Evolutionary conservation across 2,329 filamentous ascomycete genomes (phyloP).

Genomic region (Byssochlamys sp.): DNA sequence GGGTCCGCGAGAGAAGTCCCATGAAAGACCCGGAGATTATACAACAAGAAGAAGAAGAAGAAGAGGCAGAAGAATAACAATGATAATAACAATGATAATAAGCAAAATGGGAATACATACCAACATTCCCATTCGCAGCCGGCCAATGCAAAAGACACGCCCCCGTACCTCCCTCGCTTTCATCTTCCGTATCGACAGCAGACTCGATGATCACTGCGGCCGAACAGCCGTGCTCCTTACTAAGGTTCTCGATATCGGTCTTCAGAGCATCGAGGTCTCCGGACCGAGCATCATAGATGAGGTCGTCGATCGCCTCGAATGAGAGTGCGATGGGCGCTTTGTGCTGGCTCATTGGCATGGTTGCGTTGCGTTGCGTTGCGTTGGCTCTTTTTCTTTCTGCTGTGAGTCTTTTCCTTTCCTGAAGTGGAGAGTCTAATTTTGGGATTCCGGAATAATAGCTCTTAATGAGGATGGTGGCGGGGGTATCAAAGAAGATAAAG

Average conservation of each 20-base stretch:
- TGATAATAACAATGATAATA: too few species aligned
- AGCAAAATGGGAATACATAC: slow-evolving; percentile 40
- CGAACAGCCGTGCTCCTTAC: slow-evolving; percentile 51
- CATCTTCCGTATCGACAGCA: slow-evolving; percentile 64
- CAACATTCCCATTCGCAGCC: slow-evolving; percentile 75
- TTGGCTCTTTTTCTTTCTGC: neutral
- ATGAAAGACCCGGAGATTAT: too few species aligned
- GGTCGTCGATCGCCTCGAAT: slow-evolving; percentile 79
- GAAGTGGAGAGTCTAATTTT: too few species aligned
- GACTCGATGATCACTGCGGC: slow-evolving; percentile 57
- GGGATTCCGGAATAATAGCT: too few species aligned
- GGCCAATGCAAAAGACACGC: slow-evolving; percentile 69
- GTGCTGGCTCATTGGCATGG: slow-evolving; percentile 1
- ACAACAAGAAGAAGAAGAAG: too few species aligned
- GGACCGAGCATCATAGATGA: slow-evolving; percentile 74
- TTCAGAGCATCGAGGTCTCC: slow-evolving; percentile 65
- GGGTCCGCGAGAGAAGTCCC: too few species aligned
- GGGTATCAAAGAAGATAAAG: too few species aligned
- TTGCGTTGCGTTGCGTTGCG: slow-evolving; percentile 2
- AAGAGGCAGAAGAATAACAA: too few species aligned
- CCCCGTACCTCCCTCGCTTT: slow-evolving; percentile 53
- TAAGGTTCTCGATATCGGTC: slow-evolving; percentile 49
- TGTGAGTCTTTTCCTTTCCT: neutral
- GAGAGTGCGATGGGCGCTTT: slow-evolving; percentile 39
- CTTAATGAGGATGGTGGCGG: too few species aligned